Evolutionary conservation across 768 basidiomycete genomes (phyloP), one percentile per base, ranked within the genome.

Genomic region (Coprinellus aureogranulatus): DNA sequence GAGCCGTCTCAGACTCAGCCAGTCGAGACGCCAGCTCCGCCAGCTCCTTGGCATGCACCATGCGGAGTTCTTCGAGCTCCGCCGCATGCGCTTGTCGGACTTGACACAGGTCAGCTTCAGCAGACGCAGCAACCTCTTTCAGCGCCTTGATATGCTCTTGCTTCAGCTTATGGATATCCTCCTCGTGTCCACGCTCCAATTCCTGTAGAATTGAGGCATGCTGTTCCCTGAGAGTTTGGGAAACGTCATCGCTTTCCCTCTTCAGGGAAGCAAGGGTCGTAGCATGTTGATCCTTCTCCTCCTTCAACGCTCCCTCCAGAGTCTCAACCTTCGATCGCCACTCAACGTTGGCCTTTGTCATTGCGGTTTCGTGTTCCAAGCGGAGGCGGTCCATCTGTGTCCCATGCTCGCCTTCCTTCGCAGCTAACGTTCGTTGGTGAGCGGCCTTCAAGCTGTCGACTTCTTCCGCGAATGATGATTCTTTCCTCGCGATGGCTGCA

Each of bases 371-470:
- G 65, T 90, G 83, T 54, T 89, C 87, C 9, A 79, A 70, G 49
- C 81, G 82, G 41, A 88, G 75, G 41, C 81, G 81, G 63, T 88
- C 85, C 47, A 85, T 70, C 63, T 84, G 82, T 5, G 78, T 70
- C 27, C 77, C 70, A 59, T 88, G 81, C 51, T 88, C 87, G 25
- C 85, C 85, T 40, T 82, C 83, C 66, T 83, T 86, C 46, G 76
- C 75, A 22, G 79, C 72, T 42, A 88, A 65, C 18, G 74, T 66
- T 26, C 81, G 75, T 1, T 75, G 67, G 65, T 92, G 90, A 28
- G 89, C 86, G 20, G 78, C 77, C 68, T 85, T 87, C 40, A 88
- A 72, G 53, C 75, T 79, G 63, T 88, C 85, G 34, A 89, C 65
- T 67, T 92, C 86, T 54, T 87, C 85, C 1, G 76, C 65, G 57